Percentiles rank a stretch among this genome's conserved stretches.
Conservation (phyloP, 1,139 yeast species). For the Pichia sp. region DNA sequence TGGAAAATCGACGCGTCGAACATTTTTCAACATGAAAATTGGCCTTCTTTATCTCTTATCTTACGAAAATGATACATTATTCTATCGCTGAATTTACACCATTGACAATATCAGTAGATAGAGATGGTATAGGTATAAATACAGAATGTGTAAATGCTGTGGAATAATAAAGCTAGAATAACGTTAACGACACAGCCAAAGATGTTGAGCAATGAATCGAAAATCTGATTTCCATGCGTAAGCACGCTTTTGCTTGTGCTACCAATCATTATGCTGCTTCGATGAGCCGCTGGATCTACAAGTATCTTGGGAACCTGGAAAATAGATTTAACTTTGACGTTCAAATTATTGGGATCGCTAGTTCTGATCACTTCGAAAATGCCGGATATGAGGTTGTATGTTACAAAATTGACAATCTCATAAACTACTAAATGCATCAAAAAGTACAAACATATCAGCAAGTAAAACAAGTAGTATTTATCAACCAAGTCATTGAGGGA, state of each 20-base stretch:
- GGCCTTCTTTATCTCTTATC: too few species aligned
- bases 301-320: slow-evolving; percentile 6
- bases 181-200: slow-evolving; percentile 4
- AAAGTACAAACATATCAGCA: neutral
- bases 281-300: neutral
- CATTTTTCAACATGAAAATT: too few species aligned
- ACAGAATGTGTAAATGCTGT: slow-evolving; percentile 1
- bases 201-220: slow-evolving; percentile 2
- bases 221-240: slow-evolving; percentile 2
- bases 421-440: slow-evolving; percentile 7
- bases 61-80: too few species aligned
- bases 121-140: slow-evolving; percentile 10
- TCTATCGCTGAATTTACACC: too few species aligned
- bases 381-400: slow-evolving; percentile 7
- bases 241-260: neutral
- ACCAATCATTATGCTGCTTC: neutral
- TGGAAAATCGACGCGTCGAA: neutral
- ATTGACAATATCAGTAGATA: neutral
- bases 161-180: slow-evolving; percentile 4
- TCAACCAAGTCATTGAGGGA: slow-evolving; percentile 6
- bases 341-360: slow-evolving; percentile 3
- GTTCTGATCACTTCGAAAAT: neutral
- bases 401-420: slow-evolving; percentile 4
- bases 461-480: slow-evolving; percentile 6
- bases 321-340: neutral